Evolutionary conservation across 305 asterid species (phyloP).

Genomic region (Fraxinus albicans): DNA sequence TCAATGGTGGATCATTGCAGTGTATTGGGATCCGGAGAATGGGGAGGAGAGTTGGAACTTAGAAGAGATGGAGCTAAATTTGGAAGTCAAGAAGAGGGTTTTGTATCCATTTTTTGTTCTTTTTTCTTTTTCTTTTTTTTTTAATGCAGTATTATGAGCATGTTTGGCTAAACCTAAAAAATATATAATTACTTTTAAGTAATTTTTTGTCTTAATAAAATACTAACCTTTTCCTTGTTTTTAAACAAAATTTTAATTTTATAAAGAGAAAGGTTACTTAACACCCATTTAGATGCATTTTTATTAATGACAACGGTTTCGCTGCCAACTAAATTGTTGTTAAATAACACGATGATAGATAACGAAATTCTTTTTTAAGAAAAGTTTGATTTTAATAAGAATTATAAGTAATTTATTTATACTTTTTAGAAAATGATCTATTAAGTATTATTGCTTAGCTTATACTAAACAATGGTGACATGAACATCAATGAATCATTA

Average conservation of each 20-base stretch:
- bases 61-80: conserved; percentile 16
- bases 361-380: too few species aligned
- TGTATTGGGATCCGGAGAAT: conserved; percentile 43
- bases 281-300: too few species aligned
- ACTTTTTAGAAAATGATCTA: too few species aligned
- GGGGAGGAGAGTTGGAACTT: conserved; percentile 22
- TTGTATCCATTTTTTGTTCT: not conserved
- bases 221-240: not conserved
- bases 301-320: too few species aligned
- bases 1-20: conserved; percentile 45
- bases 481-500: too few species aligned
- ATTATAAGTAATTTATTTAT: too few species aligned
- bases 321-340: too few species aligned
- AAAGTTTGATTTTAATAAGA: too few species aligned
- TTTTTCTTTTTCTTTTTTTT: not conserved
- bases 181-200: not conserved
- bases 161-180: not conserved
- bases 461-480: too few species aligned
- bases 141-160: not conserved
- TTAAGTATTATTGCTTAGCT: too few species aligned
- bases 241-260: too few species aligned
- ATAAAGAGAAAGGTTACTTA: not conserved
- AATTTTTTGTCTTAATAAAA: not conserved
- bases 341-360: too few species aligned
- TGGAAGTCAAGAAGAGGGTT: conserved; percentile 2